These are phyloP conservation scores for Xylariaceae sp. DNA, from an alignment of 2,329 filamentous ascomycete genomes.

Conservation along the genomic window DNA sequence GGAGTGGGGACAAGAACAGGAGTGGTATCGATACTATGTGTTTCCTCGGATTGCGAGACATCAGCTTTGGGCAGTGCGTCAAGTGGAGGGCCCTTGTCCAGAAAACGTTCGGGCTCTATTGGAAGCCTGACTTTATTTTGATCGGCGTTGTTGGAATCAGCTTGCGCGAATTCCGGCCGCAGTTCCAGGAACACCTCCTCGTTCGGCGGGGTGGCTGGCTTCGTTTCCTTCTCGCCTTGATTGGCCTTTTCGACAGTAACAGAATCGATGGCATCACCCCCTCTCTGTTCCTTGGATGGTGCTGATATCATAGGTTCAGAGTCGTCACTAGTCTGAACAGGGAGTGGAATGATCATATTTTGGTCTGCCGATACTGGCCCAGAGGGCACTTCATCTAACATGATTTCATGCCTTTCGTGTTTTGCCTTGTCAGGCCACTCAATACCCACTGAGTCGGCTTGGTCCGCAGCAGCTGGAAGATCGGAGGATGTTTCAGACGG, in stretches of 20 bases:
- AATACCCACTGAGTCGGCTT: constrained; percentile 11
- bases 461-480: neutral
- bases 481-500: constrained; percentile 3
- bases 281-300: neutral
- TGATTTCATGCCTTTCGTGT: constrained; percentile 33
- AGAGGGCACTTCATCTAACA: neutral
- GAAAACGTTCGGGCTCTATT: neutral
- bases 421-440: constrained; percentile 33
- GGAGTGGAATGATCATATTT: neutral
- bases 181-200: constrained; percentile 11
- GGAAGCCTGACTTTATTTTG: neutral
- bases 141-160: neutral
- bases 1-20: constrained; percentile 16
- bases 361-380: neutral
- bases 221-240: constrained; percentile 36
- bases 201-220: constrained; percentile 8
- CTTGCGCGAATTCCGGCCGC: constrained; percentile 1
- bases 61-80: neutral
- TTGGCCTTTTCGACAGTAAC: constrained; percentile 31
- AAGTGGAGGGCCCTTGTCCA: neutral
- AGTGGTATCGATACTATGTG: constrained; percentile 11
- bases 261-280: constrained; percentile 21
- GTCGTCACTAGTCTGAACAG: neutral
- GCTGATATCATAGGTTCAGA: neutral
- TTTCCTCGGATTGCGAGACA: constrained; percentile 1